Evolutionary conservation across 2,329 filamentous ascomycete genomes (phyloP), one percentile per base, ranked within the genome.

Genomic region (Colletotrichum sp.): DNA sequence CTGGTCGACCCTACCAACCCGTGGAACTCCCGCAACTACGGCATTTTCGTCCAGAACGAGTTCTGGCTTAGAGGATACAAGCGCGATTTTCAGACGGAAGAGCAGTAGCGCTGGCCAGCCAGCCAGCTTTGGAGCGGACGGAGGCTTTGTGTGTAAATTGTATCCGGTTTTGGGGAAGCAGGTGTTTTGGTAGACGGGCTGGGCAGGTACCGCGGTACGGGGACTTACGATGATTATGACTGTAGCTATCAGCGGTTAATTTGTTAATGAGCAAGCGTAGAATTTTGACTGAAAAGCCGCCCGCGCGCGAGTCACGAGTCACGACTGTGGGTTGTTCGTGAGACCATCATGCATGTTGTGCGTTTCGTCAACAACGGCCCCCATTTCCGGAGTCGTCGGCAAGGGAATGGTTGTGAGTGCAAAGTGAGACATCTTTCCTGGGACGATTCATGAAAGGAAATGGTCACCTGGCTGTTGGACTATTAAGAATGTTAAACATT

Each of bases 1-100:
- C 78, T 82, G 14, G 80, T 82, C 6, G 80, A 83, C 57, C 81
- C 82, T 1, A 81, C 81, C 4, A 79, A 77, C 9, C 82, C 82
- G 6, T 83, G 82, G 81, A 81, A 80, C 7, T 71, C 68, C 26
- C 39, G 28, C 14, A 71, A 71, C 68, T 70, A 70, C 24, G 68
- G 68, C 24, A 52, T 70, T n/a, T 70, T 70, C 21, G 36, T 70
- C 16, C 68, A 70, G 14, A 48, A 34, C 12, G 32, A 70, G 14
- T 70, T 70, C n/a, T 70, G 68, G 68, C 18, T 70, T 4, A 70
- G 34, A 16, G 67, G 57, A 1, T 70, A 61, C 68, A 61, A 48
- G 57, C 24, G 36, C 16, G 24, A 66, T 10, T 26, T 66, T 24
- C 32, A 32, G n/a, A 36, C 8, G 28, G 18, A 12, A 64, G 39